Evolutionary conservation across 495 filamentous ascomycete genomes (phyloP).

Genomic region (Rhizodiscina lignyota): DNA sequence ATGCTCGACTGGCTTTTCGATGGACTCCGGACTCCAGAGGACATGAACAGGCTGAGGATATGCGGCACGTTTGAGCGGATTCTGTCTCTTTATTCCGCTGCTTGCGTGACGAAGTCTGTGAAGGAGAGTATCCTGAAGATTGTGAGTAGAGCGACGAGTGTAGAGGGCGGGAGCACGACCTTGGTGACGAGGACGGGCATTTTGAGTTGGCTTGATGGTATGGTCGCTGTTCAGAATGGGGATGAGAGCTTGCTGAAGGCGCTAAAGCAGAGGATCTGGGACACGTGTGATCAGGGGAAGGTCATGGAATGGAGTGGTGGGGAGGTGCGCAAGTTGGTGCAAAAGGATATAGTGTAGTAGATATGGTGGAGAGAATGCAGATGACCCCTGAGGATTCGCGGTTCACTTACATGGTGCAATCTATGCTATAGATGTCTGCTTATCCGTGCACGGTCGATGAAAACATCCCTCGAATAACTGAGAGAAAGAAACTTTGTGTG

Average conservation of each 20-base stretch:
- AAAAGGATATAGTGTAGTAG: too few relatives aligned
- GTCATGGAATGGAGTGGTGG: slow-evolving; percentile 47
- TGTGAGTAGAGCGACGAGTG: slow-evolving; percentile 51
- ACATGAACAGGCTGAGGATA: slow-evolving; percentile 71
- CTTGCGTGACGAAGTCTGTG: slow-evolving; percentile 38
- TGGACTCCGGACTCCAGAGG: slow-evolving; percentile 46
- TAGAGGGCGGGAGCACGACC: slow-evolving; percentile 69
- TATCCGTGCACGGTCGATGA: too few relatives aligned
- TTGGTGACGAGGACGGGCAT: slow-evolving; percentile 72
- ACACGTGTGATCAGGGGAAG: slow-evolving; percentile 51
- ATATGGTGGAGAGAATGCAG: too few relatives aligned
- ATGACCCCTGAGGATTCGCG: too few relatives aligned
- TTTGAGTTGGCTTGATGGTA: slow-evolving; percentile 59
- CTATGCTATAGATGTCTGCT: too few relatives aligned
- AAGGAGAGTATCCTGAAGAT: slow-evolving; percentile 56
- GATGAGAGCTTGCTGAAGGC: slow-evolving; percentile 37
- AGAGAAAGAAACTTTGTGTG: too few relatives aligned
- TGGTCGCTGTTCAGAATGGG: slow-evolving; percentile 22
- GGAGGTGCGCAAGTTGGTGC: too few relatives aligned
- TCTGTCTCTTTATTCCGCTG: slow-evolving; percentile 51
- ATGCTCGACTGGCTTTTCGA: slow-evolving; percentile 59
- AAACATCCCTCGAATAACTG: too few relatives aligned
- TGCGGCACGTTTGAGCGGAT: slow-evolving; percentile 65
- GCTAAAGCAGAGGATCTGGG: slow-evolving; percentile 45
- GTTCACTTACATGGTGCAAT: too few relatives aligned